Base-by-base conservation (phyloP, 2,329 filamentous ascomycete genomes). In the Thermothelomyces thermophilus region DNA sequence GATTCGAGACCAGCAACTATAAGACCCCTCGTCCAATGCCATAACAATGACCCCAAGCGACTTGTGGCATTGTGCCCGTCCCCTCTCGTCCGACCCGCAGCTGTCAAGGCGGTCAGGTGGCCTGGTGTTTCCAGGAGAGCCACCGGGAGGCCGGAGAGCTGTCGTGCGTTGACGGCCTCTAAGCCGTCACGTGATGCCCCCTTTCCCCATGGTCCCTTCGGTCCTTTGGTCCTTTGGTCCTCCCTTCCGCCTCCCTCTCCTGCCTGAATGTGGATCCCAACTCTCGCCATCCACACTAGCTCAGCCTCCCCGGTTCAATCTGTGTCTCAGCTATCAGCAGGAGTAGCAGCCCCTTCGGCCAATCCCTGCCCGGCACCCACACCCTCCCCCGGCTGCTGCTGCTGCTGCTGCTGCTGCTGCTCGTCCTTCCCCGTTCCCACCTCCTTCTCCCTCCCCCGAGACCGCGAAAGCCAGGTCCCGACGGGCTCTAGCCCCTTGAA, bases 401-500 rank as follows among this genome's bases (percentile, higher is more conserved):
- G 5, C 24, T 26, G 5, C 24, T 26, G 24, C 30, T 10, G 30
- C 30, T 2, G 30, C 2, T 31, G 30, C 30, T 3, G 30, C 9
- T 31, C 16, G 3, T 1, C 22, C 24, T 13, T n/a, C 28, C 14
- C 9, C 16, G 16, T n/a, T 11, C 14, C 13, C 10, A 8, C 17
- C 26, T 6, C 4, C n/a, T 14, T 28, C 8, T 35, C 14, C 39
- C 20, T n/a, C 1, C 22, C 7, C 46, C 37, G 28, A 3, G 11
- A 34, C 30, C 41, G 60, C 54, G 63, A 52, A 26, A 75, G 54
- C 78, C 77, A 83, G 0, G 57, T 61, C 2, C 74, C 76, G 13
- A 62, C 62, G 1, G 73, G 53, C 34, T 66, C 56, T 41, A 83
- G 56, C 0, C 73, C 73, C 20, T 64, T 64, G 6, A 64, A 58